phyloP scores from a whole-genome alignment of 768 basidiomycete genomes.

The Podaxis sp. region DNA sequence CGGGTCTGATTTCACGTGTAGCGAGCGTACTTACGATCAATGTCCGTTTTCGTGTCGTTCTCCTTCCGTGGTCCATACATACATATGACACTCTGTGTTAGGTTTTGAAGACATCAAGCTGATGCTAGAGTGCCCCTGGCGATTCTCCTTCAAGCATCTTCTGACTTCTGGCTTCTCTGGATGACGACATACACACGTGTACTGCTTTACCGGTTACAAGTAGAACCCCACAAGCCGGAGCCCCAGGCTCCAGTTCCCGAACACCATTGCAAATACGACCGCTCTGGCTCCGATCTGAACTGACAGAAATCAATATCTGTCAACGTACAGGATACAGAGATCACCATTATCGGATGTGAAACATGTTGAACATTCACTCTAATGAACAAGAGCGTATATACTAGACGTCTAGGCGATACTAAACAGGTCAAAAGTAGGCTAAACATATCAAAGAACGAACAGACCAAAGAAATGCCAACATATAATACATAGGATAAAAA shows the following conservation, averaged over 20 bases:
- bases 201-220: not conserved
- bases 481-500: constrained; percentile 14
- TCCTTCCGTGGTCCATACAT: no score
- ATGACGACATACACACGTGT: not conserved
- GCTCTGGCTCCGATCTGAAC: not conserved
- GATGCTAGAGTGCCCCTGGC: not conserved
- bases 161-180: not conserved
- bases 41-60: not conserved
- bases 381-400: not conserved
- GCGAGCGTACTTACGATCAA: constrained; percentile 9
- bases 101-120: not conserved
- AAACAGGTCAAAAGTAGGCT: not conserved
- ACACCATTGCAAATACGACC: not conserved
- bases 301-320: no score
- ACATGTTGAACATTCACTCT: no score
- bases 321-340: not conserved
- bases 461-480: not conserved
- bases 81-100: not conserved
- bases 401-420: not conserved
- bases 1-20: constrained; percentile 1
- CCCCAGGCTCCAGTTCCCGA: not conserved
- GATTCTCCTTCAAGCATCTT: not conserved
- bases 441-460: not conserved
- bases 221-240: not conserved
- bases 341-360: no score